Evolutionary conservation across 768 basidiomycete genomes (phyloP).

Genomic region (Fibroporia radiculosa): DNA sequence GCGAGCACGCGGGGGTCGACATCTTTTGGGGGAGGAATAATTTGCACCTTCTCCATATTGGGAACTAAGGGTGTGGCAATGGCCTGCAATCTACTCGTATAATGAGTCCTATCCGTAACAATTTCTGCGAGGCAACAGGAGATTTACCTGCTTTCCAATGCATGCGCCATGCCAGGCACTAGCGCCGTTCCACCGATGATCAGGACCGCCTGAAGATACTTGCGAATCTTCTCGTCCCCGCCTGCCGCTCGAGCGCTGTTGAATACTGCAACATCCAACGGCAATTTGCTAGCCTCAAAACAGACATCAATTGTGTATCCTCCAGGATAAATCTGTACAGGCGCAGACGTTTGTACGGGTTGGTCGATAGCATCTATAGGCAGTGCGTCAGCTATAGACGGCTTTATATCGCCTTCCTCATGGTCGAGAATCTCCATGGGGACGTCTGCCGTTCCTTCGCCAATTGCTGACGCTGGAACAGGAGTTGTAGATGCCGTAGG

Average conservation of each 20-base stretch:
- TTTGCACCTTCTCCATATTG: constrained; percentile 82
- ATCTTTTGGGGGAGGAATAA: constrained; percentile 92
- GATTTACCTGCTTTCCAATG: constrained; percentile 76
- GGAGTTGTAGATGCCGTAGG: constrained; percentile 18
- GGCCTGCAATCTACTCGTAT: constrained; percentile 57
- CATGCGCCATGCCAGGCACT: constrained; percentile 78
- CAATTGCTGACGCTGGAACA: constrained; percentile 12
- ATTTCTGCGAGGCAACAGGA: constrained; percentile 1
- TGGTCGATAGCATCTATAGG: neutral
- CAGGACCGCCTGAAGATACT: constrained; percentile 81
- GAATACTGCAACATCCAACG: constrained; percentile 88
- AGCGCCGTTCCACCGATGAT: constrained; percentile 81
- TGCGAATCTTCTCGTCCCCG: constrained; percentile 83
- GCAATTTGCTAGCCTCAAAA: constrained; percentile 83
- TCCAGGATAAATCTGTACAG: constrained; percentile 23
- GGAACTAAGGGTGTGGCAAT: constrained; percentile 77
- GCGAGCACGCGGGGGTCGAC: constrained; percentile 82
- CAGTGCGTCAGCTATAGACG: constrained; percentile 3
- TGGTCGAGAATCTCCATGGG: constrained; percentile 42
- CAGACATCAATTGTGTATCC: constrained; percentile 66
- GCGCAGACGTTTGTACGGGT: constrained; percentile 30
- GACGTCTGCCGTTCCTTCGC: constrained; percentile 20
- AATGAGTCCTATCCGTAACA: neutral
- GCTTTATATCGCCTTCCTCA: constrained; percentile 16
- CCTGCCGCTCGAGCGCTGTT: constrained; percentile 86